Percentiles rank a stretch among this genome's conserved stretches.
phyloP scores from a whole-genome alignment of 768 basidiomycete genomes.

The Thelephora ganbajun region DNA sequence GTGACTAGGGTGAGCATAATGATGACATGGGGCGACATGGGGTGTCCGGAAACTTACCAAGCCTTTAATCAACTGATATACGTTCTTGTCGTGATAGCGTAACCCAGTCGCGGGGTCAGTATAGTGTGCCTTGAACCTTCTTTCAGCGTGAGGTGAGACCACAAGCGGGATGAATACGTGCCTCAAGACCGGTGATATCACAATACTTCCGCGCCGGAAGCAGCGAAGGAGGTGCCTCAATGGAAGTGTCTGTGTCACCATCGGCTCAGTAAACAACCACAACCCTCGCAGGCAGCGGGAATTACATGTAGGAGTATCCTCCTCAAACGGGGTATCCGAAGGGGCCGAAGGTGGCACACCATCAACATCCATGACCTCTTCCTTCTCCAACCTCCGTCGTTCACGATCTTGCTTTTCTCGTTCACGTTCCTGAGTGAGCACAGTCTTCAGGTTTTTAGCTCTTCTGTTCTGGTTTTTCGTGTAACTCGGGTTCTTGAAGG shows the following conservation, averaged over 20 bases:
- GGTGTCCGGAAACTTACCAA: slow-evolving; percentile 30
- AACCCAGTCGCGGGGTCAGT: slow-evolving; percentile 72
- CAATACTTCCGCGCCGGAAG: slow-evolving; percentile 67
- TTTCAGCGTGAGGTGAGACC: neutral
- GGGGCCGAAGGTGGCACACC: slow-evolving; percentile 15
- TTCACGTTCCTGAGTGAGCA: slow-evolving; percentile 68
- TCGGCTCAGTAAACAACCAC: neutral
- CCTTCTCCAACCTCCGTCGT: slow-evolving; percentile 32
- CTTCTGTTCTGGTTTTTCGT: slow-evolving; percentile 57
- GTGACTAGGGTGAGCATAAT: neutral
- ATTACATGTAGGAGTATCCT: slow-evolving; percentile 64
- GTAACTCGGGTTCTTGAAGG: slow-evolving; percentile 68
- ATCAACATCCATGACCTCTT: slow-evolving; percentile 49
- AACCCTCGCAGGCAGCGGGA: neutral
- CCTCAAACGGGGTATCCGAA: slow-evolving; percentile 20
- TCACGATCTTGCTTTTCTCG: slow-evolving; percentile 60
- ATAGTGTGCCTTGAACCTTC: slow-evolving; percentile 48
- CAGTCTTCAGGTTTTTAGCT: slow-evolving; percentile 68
- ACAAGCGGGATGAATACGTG: slow-evolving; percentile 13
- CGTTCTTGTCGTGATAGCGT: slow-evolving; percentile 73
- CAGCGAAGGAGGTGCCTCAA: slow-evolving; percentile 76
- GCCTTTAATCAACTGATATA: slow-evolving; percentile 72
- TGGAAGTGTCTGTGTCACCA: slow-evolving; percentile 43
- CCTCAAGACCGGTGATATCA: slow-evolving; percentile 80
- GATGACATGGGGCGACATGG: neutral